phyloP scores from a whole-genome alignment of 192 early-diverging fungal genomes.

The Anaeromyces robustus region DNA sequence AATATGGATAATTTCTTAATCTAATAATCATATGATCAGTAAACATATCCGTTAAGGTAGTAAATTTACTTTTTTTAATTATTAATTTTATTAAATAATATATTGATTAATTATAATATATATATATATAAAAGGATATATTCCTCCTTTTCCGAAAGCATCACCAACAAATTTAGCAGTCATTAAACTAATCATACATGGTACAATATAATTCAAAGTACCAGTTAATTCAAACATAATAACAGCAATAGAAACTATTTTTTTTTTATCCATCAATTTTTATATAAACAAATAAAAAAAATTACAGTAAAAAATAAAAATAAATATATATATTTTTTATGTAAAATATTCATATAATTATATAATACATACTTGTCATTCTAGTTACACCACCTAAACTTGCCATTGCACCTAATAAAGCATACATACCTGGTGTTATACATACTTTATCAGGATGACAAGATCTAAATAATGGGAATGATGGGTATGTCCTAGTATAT shows the following conservation, averaged over 20 bases:
- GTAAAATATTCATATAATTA: too few relatives aligned
- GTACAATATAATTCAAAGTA: slow-evolving; percentile 83
- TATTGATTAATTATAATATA: neutral
- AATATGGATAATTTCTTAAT: slow-evolving; percentile 59
- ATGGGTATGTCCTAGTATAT: neutral
- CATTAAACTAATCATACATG: slow-evolving; percentile 62
- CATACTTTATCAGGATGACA: neutral
- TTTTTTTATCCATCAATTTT: too few relatives aligned
- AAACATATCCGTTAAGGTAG: neutral
- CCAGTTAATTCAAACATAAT: slow-evolving; percentile 99
- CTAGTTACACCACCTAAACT: slow-evolving; percentile 74
- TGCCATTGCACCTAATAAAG: slow-evolving; percentile 13
- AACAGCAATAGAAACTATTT: slow-evolving; percentile 64
- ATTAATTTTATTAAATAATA: neutral
- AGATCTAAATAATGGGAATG: neutral
- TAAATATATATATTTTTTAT: neutral
- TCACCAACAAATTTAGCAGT: slow-evolving; percentile 56
- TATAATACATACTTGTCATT: slow-evolving; percentile 33
- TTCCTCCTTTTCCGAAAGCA: slow-evolving; percentile 47
- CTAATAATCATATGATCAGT: slow-evolving; percentile 63
- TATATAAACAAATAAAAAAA: too few relatives aligned
- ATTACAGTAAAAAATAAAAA: too few relatives aligned
- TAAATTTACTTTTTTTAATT: too few relatives aligned
- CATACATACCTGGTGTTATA: slow-evolving; percentile 1
- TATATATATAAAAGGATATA: neutral